Conservation (phyloP, 768 basidiomycete species). For the Russula compacta region DNA sequence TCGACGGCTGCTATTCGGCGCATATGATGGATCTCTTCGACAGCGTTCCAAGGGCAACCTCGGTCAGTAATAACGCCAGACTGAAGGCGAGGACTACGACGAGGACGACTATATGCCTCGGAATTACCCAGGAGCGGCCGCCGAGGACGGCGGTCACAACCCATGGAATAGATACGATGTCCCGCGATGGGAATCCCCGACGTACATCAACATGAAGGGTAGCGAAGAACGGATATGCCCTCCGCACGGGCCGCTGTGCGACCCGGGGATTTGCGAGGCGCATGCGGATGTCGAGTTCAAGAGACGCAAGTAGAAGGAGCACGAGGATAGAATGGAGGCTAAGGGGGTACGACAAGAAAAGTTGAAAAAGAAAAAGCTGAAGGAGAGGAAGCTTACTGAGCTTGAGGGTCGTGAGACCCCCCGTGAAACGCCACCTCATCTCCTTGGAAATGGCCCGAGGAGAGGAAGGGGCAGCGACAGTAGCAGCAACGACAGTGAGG, state of each 20-base stretch:
- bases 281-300: neutral
- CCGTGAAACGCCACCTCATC: neutral
- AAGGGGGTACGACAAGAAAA: too few relatives aligned
- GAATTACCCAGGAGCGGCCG: too few relatives aligned
- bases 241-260: conserved; percentile 11
- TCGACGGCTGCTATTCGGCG: neutral
- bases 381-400: neutral
- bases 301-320: neutral
- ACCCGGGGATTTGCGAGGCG: conserved; percentile 6
- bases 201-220: neutral
- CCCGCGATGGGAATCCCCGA: neutral
- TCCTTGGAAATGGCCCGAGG: neutral
- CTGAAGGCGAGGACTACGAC: neutral
- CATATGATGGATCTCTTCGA: neutral
- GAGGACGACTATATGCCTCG: too few relatives aligned
- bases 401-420: neutral
- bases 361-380: neutral
- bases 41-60: neutral
- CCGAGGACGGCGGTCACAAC: too few relatives aligned
- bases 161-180: neutral
- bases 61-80: neutral
- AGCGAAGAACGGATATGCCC: neutral
- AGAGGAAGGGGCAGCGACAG: neutral
- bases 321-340: neutral
- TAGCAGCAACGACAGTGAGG: neutral